Base-by-base conservation (phyloP, 1,284 basidiomycete genomes). In the Porodaedalea pini region DNA sequence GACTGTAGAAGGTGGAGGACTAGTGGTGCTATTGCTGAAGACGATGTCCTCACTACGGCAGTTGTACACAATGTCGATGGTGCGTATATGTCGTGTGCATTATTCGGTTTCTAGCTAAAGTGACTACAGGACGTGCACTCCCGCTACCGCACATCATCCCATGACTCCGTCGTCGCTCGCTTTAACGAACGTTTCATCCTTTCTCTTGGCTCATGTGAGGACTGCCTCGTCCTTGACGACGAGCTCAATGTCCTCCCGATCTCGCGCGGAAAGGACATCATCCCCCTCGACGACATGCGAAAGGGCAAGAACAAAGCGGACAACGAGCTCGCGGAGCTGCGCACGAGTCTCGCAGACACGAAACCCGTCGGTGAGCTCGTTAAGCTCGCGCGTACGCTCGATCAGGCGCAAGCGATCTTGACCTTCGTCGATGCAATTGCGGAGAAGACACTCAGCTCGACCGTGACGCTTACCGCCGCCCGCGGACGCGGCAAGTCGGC, bases 171-270 rank as follows among this genome's bases (percentile, higher is more conserved):
- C 15, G 82, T 92, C 44, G 93, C 95, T 0, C 86, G 97, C 48
- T 99, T 99, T 79, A 99, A 99, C 75, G 97, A 99, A 70, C 89
- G 97, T 8, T 99, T 99, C 75, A 93, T 98, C 66, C 80, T 98
- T 47, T 94, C 95, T 31, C 82, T 98, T 10, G 93, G 93, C 17
- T 90, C 91, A 10, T 95, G 91, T 67, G 79, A 86, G 21, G 92
- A 96, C 68, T 98, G 95, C 65, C 78, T 99, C 1, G 85, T 99
- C 23, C 81, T 99, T 45, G 97, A 99, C 68, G 97, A 99, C 68
- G 97, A 99, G 72, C 83, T 99, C 55, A 99, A 99, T 68, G 95
- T 99, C 4, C 83, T 99, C 2, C 97, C 97, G 0, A 87, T 99
- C 19, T 97, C 94, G n/a, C 87, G 87, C 49, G 96, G 90, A 37